These are phyloP conservation scores for Vinca major DNA, from an alignment of 305 asterid genomes.

Conservation along the genomic window DNA sequence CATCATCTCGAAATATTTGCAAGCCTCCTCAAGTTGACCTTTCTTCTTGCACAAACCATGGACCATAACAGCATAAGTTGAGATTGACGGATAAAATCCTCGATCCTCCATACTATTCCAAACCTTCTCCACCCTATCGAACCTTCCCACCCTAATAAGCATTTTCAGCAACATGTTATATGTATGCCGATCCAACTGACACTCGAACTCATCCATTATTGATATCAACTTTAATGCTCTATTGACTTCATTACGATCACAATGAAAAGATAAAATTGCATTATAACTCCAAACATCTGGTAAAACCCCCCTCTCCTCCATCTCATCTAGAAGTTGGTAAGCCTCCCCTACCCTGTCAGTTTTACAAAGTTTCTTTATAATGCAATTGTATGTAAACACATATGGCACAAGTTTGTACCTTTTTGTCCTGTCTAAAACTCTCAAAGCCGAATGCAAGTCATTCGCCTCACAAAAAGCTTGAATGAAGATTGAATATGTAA, in stretches of 20 bases:
- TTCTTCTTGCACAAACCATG: constrained; percentile 79
- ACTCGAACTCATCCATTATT: constrained; percentile 44
- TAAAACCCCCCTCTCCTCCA: constrained; percentile 37
- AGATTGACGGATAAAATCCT: constrained; percentile 61
- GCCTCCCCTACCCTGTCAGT: constrained; percentile 57
- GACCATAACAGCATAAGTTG: constrained; percentile 79
- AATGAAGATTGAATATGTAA: constrained; percentile 64
- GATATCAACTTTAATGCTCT: constrained; percentile 49
- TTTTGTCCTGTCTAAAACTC: constrained; percentile 64
- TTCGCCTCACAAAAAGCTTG: constrained; percentile 47
- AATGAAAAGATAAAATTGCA: constrained; percentile 52
- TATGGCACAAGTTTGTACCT: constrained; percentile 56
- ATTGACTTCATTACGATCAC: constrained; percentile 72
- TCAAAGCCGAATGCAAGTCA: constrained; percentile 58
- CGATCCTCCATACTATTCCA: constrained; percentile 74
- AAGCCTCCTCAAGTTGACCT: constrained; percentile 66
- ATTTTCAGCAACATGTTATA: constrained; percentile 82
- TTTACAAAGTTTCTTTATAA: constrained; percentile 71
- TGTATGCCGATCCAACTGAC: constrained; percentile 49
- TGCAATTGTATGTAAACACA: constrained; percentile 60
- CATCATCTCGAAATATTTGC: constrained; percentile 69
- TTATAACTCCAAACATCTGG: constrained; percentile 84
- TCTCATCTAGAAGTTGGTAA: constrained; percentile 59
- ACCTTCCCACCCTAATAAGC: constrained; percentile 74
- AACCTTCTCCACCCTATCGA: constrained; percentile 56